phyloP scores from a whole-genome alignment of 177 flowering plant species.

The Telopea speciosissima region DNA sequence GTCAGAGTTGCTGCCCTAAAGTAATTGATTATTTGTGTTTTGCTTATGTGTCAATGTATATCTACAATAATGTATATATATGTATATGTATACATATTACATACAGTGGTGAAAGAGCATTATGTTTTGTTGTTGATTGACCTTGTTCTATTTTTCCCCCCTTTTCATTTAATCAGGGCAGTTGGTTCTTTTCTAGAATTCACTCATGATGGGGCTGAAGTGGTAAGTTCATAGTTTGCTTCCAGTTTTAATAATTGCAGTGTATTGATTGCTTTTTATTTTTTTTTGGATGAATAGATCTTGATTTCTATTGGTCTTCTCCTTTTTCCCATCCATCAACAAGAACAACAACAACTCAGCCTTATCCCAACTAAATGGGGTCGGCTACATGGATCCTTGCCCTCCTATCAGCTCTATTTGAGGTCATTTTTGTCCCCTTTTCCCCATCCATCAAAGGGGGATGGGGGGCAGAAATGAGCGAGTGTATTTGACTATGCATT shows the following conservation, averaged over 20 bases:
- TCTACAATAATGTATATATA: no score
- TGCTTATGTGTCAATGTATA: not conserved
- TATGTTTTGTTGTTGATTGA: not conserved
- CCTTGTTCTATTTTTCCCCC: not conserved
- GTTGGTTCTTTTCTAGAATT: slow-evolving; percentile 94
- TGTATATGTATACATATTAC: no score
- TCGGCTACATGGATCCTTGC: no score
- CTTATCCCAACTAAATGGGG: no score
- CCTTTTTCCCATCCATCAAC: no score
- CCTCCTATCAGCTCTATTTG: no score
- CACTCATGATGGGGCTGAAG: slow-evolving; percentile 71
- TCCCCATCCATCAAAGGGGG: no score
- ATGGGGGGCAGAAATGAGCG: no score
- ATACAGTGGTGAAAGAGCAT: no score
- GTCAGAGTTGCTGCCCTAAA: slow-evolving; percentile 97
- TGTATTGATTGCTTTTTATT: not conserved
- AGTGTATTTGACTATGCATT: not conserved
- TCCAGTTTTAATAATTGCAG: not conserved
- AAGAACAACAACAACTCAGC: no score
- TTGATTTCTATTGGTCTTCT: no score
- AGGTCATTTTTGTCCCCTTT: no score
- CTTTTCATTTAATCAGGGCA: slow-evolving; percentile 50
- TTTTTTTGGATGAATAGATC: not conserved
- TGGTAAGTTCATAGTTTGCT: slow-evolving; percentile 48
- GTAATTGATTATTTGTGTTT: slow-evolving; percentile 30